Percentiles rank a stretch among this genome's conserved stretches.
These are phyloP conservation scores for Dacryopinax spathularia DNA, from an alignment of 768 basidiomycete species.

Conservation along the genomic window DNA sequence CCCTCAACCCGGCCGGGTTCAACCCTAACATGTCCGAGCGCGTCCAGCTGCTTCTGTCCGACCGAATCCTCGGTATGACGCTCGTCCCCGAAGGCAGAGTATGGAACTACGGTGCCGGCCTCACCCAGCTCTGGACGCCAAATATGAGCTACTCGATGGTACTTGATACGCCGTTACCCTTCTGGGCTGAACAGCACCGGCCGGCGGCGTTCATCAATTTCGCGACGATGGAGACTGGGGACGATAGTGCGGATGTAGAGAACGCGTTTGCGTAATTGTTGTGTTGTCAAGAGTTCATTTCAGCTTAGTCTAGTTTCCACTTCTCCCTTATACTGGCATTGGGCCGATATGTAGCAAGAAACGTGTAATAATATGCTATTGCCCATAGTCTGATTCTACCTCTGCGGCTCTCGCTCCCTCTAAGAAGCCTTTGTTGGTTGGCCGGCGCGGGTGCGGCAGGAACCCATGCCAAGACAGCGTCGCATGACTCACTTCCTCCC, in stretches of 20 bases:
- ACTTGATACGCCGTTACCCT: slow-evolving; percentile 81
- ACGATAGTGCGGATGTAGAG: slow-evolving; percentile 91
- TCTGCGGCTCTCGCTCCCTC: too few species aligned
- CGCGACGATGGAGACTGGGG: slow-evolving; percentile 75
- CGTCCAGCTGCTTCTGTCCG: slow-evolving; percentile 79
- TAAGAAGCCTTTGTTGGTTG: neutral
- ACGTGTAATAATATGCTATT: neutral
- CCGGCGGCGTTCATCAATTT: slow-evolving; percentile 95
- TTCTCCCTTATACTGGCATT: neutral
- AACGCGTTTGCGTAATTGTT: slow-evolving; percentile 67
- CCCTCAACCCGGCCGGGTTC: slow-evolving; percentile 77
- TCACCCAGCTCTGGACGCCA: slow-evolving; percentile 83
- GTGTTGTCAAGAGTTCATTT: too few species aligned
- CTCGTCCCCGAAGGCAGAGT: slow-evolving; percentile 85
- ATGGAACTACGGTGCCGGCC: slow-evolving; percentile 93
- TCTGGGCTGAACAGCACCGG: slow-evolving; percentile 93
- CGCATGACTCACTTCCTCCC: too few species aligned
- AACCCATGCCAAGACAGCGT: too few species aligned
- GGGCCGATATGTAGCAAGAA: neutral
- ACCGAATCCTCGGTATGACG: slow-evolving; percentile 91
- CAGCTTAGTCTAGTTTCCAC: neutral
- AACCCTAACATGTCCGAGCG: slow-evolving; percentile 98
- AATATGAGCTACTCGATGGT: slow-evolving; percentile 68
- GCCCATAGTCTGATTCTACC: neutral
- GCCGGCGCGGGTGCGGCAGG: neutral